Evolutionary conservation across 176 grass and related monocot genomes (phyloP).

Genomic region (Tuctoria greenei): DNA sequence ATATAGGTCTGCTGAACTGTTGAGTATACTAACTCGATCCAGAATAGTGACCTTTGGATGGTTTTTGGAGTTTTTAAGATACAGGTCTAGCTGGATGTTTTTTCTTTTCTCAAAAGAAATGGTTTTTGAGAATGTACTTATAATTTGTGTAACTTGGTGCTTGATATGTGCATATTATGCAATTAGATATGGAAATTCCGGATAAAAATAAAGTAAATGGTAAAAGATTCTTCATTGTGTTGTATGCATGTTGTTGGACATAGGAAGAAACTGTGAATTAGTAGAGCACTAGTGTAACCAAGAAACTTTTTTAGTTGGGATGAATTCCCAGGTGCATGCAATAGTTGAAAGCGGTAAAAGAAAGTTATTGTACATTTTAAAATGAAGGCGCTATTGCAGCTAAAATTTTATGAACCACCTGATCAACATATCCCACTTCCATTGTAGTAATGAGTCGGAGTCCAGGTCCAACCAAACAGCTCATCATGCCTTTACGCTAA

Average conservation of each 20-base stretch:
- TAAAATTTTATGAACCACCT: constrained; percentile 4
- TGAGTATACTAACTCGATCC: too few relatives aligned
- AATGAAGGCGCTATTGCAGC: too few relatives aligned
- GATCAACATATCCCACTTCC: not conserved
- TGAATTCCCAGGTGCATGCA: not conserved
- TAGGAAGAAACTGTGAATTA: not conserved
- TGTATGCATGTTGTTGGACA: not conserved
- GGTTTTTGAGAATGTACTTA: not conserved
- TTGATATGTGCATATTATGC: not conserved
- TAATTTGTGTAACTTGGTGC: not conserved
- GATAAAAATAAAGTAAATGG: not conserved
- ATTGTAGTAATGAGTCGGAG: not conserved
- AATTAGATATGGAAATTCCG: not conserved
- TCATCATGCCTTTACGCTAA: not conserved
- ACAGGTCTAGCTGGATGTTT: not conserved
- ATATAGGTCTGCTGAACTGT: too few relatives aligned
- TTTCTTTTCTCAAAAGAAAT: too few relatives aligned
- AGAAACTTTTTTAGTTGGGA: not conserved
- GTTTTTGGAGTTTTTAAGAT: too few relatives aligned
- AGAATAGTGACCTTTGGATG: too few relatives aligned
- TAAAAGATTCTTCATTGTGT: not conserved
- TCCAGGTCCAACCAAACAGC: not conserved
- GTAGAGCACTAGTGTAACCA: not conserved
- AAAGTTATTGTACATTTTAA: not conserved
- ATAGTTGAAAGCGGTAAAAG: not conserved